Conservation (phyloP, 2,329 filamentous ascomycete genomes). For the Colletotrichum tamarilloi region DNA sequence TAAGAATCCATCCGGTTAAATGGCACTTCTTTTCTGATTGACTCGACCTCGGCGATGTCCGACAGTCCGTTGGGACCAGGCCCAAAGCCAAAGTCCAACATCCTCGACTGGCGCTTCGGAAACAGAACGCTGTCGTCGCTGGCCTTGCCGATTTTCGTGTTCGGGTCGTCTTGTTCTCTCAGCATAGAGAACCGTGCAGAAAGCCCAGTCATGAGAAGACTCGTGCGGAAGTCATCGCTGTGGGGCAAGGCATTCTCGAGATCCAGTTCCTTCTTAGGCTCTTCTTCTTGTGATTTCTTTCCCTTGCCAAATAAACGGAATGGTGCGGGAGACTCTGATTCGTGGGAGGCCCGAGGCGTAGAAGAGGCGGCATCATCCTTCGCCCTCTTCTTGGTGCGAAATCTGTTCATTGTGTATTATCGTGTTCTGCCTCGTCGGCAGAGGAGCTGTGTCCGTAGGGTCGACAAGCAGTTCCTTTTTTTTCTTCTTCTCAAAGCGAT, state of each 20-base stretch:
- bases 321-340: conserved; percentile 63
- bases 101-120: conserved; percentile 81
- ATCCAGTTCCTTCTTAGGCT: conserved; percentile 76
- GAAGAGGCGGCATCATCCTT: conserved; percentile 61
- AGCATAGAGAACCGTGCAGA: conserved; percentile 98
- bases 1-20: conserved; percentile 74
- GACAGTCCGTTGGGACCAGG: conserved; percentile 61
- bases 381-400: conserved; percentile 78
- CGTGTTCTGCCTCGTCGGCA: not conserved
- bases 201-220: conserved; percentile 93
- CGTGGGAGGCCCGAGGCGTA: conserved; percentile 61
- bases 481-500: conserved; percentile 1
- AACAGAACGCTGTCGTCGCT: conserved; percentile 94
- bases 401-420: conserved; percentile 75
- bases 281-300: conserved; percentile 66
- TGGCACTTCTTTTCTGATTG: conserved; percentile 72
- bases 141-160: conserved; percentile 89
- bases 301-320: conserved; percentile 67
- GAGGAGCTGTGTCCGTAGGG: not conserved
- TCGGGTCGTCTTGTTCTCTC: conserved; percentile 92
- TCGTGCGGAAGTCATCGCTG: conserved; percentile 92
- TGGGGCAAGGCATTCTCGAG: conserved; percentile 80
- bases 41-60: conserved; percentile 93
- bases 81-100: conserved; percentile 75
- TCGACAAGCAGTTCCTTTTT: not conserved